Evolutionary conservation across 208 protist genomes (phyloP), one percentile per base, ranked within the genome.

Genomic region (Leptomonas seymouri): DNA sequence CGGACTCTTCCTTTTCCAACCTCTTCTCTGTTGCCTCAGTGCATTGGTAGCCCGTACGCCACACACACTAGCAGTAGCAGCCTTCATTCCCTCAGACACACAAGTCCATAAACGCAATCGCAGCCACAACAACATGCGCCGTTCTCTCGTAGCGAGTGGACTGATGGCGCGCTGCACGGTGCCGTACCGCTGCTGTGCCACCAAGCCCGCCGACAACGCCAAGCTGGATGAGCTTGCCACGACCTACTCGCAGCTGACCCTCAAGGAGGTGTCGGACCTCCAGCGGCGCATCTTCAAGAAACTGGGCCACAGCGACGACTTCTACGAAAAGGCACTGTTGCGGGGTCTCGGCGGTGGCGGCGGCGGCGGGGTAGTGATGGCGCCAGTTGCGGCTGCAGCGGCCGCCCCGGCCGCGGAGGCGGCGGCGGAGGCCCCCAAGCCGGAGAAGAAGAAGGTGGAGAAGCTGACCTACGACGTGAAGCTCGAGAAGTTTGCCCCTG

Each of bases 281-380:
- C 91, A 96, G 78, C 88, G 89, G 25, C 84, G 89, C 58, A 90
- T 96, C 50, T 96, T 96, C 80, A 96, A 93, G 76, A 91, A 96
- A 75, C 74, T 96, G 23, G 91, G 91, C 31, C 91, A 96, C 80
- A 92, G 72, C 64, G 88, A 94, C 44, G 91, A 96, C 41, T 96
- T 96, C 61, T 96, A 96, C 70, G 91, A 96, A 71, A 91, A 96
- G 84, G 91, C 91, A 23, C 84, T 96, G 39, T 80, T 96, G 23
- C 80, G 77, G 44, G 89, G 91, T 36, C 83, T 96, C 36, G 88
- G 90, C 41, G 90, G 89, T 30, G 89, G 87, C 57, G 91, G 91
- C 54, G 90, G 84, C 48, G 89, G 78, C 54, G 72, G 67, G 4
- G 71, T 71, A 2, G 62, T 72, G 70, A 64, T 73, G 69, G 50